phyloP scores from a whole-genome alignment of 805 yeast species.

The Lachancea sp. region DNA sequence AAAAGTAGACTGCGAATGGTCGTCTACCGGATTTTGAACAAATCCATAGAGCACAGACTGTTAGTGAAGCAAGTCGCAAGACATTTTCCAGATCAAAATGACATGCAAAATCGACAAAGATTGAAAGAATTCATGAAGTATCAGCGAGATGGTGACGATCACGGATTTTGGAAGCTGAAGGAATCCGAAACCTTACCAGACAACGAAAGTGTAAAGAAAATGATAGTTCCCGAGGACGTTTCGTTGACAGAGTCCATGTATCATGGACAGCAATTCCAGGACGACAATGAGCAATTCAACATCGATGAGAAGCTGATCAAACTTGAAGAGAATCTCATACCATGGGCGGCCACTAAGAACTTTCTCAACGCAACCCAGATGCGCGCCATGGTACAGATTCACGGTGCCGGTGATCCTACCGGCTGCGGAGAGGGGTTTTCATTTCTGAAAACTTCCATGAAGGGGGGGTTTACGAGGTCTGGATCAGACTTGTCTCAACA shows the following conservation, averaged over 20 bases:
- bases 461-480: conserved; percentile 70
- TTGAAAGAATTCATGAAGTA: conserved; percentile 97
- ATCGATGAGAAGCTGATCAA: conserved; percentile 46
- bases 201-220: conserved; percentile 68
- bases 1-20: conserved; percentile 91
- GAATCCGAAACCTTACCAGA: conserved; percentile 58
- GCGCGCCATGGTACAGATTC: conserved; percentile 90
- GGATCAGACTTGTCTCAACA: conserved; percentile 26
- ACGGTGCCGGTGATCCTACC: conserved; percentile 93
- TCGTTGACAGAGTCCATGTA: conserved; percentile 86
- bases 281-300: conserved; percentile 62
- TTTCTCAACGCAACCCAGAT: conserved; percentile 93
- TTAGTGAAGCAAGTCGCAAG: conserved; percentile 80
- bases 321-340: conserved; percentile 78
- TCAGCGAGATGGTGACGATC: conserved; percentile 89
- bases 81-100: conserved; percentile 95
- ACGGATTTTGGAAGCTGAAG: conserved; percentile 90
- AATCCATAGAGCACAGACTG: conserved; percentile 63
- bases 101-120: conserved; percentile 93
- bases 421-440: conserved; percentile 88
- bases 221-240: conserved; percentile 90
- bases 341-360: conserved; percentile 91
- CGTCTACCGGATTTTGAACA: conserved; percentile 79
- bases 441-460: conserved; percentile 85
- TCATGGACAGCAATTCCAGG: conserved; percentile 81